Percentiles rank a stretch among this genome's conserved stretches.
phyloP scores from a whole-genome alignment of 2,329 filamentous ascomycete genomes.

The Mycosphaerella arachidis region DNA sequence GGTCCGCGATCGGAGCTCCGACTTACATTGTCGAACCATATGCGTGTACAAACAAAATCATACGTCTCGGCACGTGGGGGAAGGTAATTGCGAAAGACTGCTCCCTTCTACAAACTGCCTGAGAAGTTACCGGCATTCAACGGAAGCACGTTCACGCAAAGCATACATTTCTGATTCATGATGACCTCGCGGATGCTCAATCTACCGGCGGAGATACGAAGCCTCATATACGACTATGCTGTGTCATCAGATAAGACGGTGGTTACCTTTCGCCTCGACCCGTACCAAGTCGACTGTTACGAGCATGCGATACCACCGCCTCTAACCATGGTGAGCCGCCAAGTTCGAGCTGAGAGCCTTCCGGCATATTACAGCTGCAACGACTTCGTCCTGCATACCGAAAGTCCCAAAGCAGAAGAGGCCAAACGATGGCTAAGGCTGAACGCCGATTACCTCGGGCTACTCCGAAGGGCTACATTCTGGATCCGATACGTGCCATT shows the following conservation, averaged over 20 bases:
- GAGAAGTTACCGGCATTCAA: no score
- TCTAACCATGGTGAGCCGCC: conserved; percentile 25
- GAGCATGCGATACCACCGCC: conserved; percentile 25
- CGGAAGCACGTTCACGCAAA: no score
- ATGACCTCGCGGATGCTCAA: conserved; percentile 15
- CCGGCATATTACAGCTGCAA: conserved; percentile 30
- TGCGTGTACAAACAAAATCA: not conserved
- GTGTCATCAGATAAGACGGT: conserved; percentile 17
- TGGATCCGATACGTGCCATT: conserved; percentile 28
- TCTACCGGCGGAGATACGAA: conserved; percentile 27
- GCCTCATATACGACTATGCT: conserved; percentile 25
- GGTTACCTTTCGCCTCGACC: conserved; percentile 30
- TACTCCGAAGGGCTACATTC: conserved; percentile 21
- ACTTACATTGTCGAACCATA: not conserved
- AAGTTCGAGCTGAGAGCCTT: conserved; percentile 27
- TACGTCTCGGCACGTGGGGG: not conserved
- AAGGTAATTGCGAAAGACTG: no score
- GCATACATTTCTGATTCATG: not conserved
- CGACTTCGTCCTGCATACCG: conserved; percentile 30
- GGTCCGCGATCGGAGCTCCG: not conserved
- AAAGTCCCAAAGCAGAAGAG: conserved; percentile 27
- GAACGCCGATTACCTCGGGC: conserved; percentile 18
- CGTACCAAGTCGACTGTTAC: conserved; percentile 28
- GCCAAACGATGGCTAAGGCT: conserved; percentile 24
- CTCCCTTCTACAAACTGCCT: no score